phyloP scores from a whole-genome alignment of 1,284 basidiomycete species.

The Rhodotorula sp. region DNA sequence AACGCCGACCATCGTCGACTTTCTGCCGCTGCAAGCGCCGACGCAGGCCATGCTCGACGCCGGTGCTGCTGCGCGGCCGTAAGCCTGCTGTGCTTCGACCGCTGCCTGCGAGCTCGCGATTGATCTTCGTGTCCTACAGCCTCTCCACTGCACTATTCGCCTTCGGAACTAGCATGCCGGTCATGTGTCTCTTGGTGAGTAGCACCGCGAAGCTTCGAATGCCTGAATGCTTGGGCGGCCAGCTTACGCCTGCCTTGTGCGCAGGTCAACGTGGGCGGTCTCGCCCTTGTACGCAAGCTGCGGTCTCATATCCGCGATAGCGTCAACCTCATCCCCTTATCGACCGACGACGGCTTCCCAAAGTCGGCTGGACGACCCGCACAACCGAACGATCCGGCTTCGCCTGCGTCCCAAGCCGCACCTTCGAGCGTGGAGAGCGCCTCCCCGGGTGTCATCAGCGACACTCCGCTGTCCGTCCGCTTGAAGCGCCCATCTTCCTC shows the following conservation, averaged over 20 bases:
- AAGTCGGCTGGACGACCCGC: too few species aligned
- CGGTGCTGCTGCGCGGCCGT: not conserved
- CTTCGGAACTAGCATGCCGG: not conserved
- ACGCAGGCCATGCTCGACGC: not conserved
- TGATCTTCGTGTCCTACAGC: not conserved
- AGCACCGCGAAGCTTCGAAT: too few species aligned
- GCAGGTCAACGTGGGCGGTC: slow-evolving; percentile 1
- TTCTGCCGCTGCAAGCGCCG: not conserved
- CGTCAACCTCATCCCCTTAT: not conserved
- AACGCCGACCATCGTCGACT: not conserved
- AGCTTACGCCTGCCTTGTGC: not conserved
- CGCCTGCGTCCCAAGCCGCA: too few species aligned
- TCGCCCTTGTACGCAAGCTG: not conserved
- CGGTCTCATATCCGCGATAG: slow-evolving; percentile 1
- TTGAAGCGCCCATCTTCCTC: too few species aligned
- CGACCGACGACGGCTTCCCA: too few species aligned
- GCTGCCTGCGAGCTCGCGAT: too few species aligned
- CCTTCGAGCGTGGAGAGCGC: too few species aligned
- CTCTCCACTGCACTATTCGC: not conserved
- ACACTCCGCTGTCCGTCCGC: too few species aligned
- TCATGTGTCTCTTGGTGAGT: not conserved
- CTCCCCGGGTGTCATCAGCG: too few species aligned
- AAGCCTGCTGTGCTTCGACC: not conserved
- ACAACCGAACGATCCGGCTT: too few species aligned
- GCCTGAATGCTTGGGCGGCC: too few species aligned